phyloP scores from a whole-genome alignment of 441 rosid species.

The Croton setiger region DNA sequence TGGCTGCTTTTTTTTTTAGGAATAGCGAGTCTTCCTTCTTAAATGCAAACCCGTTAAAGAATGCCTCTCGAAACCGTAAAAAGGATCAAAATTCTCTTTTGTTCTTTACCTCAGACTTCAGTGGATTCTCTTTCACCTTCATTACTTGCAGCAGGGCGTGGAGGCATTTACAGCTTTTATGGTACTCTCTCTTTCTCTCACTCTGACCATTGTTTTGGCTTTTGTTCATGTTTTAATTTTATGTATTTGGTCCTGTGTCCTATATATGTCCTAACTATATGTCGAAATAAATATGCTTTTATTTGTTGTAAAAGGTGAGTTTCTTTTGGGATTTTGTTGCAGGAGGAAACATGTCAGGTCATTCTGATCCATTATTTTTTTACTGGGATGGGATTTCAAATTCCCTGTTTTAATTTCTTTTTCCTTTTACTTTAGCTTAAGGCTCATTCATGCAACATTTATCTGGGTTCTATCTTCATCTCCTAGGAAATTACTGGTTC shows the following conservation, averaged over 20 bases:
- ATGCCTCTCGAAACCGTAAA: constrained; percentile 22
- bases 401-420: constrained; percentile 9
- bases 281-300: too few relatives aligned
- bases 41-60: constrained; percentile 18
- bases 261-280: neutral
- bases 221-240: constrained; percentile 3
- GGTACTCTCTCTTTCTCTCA: constrained; percentile 21
- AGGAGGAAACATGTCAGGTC: constrained; percentile 16
- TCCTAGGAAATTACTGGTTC: neutral
- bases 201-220: neutral
- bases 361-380: constrained; percentile 9
- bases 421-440: neutral
- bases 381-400: constrained; percentile 9
- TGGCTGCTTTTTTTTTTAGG: constrained; percentile 17
- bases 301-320: too few relatives aligned
- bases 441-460: neutral
- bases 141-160: constrained; percentile 20
- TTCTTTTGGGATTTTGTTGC: too few relatives aligned
- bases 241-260: too few relatives aligned
- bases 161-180: constrained; percentile 21
- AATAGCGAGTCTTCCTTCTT: constrained; percentile 16
- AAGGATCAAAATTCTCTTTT: constrained; percentile 6
- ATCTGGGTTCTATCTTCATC: neutral
- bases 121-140: constrained; percentile 14
- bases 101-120: constrained; percentile 9